phyloP scores from a whole-genome alignment of 257 asterid species.

The Phtheirospermum japonicum region DNA sequence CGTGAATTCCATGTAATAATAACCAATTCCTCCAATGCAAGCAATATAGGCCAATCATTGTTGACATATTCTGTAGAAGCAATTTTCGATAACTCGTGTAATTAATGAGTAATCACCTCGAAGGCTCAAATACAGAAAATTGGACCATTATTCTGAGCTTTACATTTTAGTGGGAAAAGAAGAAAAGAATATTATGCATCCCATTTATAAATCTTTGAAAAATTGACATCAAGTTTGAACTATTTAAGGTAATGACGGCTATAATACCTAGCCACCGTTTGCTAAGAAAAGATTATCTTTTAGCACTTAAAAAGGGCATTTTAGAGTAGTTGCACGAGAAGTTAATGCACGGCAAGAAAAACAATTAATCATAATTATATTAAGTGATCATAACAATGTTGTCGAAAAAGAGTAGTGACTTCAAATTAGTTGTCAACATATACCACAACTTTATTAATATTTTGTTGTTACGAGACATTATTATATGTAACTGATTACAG shows the following conservation, averaged over 20 bases:
- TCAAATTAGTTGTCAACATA: too few species aligned
- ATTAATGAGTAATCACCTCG: not conserved
- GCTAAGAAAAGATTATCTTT: too few species aligned
- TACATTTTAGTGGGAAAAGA: not conserved
- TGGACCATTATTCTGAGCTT: not conserved
- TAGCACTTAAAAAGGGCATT: constrained; percentile 10
- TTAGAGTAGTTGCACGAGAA: constrained; percentile 16
- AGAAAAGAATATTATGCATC: not conserved
- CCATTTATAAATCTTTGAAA: not conserved
- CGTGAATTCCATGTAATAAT: constrained; percentile 14
- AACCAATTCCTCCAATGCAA: constrained; percentile 15
- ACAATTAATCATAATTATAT: not conserved
- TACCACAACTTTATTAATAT: too few species aligned
- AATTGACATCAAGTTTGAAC: not conserved
- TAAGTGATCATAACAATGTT: too few species aligned
- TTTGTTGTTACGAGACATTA: too few species aligned
- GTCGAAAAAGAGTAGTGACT: too few species aligned
- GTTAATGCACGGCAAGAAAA: not conserved
- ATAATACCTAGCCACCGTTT: not conserved
- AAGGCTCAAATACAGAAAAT: not conserved
- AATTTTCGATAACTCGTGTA: too few species aligned
- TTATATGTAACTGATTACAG: too few species aligned
- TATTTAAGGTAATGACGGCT: not conserved
- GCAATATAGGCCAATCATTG: constrained; percentile 30
- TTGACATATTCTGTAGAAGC: not conserved